phyloP scores from a whole-genome alignment of 148 eudicot genomes.

The Heliamphora exappendiculata region DNA sequence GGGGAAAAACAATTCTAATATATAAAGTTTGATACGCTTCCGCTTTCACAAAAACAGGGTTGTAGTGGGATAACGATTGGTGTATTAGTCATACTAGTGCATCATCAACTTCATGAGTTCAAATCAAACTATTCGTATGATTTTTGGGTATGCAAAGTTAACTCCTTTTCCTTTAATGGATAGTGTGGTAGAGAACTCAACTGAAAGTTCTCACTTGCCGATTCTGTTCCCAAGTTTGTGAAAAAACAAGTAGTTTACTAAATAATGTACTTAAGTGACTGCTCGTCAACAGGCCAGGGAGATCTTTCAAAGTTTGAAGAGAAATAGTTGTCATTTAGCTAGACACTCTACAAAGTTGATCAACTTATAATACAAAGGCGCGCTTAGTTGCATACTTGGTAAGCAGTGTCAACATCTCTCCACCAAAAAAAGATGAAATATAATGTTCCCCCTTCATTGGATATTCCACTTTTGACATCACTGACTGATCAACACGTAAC shows the following conservation, averaged over 20 bases:
- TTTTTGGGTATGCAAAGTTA: background rate
- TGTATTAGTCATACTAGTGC: background rate
- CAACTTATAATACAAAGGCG: background rate
- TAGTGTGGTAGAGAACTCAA: background rate
- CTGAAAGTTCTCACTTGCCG: background rate
- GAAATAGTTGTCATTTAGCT: background rate
- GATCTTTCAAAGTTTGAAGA: background rate
- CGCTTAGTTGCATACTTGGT: background rate
- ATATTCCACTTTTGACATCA: background rate
- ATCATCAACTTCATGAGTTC: background rate
- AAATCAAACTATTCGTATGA: background rate
- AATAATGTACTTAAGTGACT: background rate
- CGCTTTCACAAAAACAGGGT: background rate
- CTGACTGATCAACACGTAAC: background rate
- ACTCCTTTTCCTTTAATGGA: background rate
- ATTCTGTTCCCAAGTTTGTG: background rate
- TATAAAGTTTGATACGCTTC: background rate
- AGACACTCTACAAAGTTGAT: background rate
- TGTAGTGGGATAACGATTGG: background rate
- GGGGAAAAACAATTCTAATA: background rate
- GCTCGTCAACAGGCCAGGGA: background rate
- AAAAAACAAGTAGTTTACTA: background rate
- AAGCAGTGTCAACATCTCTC: background rate
- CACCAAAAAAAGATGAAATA: background rate
- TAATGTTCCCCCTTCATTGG: background rate